Evolutionary conservation across 75 land plant species (phyloP).

Genomic region (Adiantum capillusveneris): DNA sequence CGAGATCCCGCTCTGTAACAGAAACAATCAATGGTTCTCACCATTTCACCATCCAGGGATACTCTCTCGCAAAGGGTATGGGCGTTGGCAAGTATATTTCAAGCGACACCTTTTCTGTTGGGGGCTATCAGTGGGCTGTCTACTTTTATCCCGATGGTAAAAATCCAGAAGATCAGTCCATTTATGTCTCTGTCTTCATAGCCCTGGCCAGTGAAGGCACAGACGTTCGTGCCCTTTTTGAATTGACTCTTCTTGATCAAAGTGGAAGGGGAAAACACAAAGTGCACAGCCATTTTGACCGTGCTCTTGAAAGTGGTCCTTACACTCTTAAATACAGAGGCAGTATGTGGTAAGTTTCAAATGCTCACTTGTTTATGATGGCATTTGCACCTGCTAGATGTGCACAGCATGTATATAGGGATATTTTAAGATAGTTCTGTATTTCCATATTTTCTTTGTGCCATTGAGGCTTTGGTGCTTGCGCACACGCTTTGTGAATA

Average conservation of each 20-base stretch:
- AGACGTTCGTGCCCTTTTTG: slow-evolving; percentile 51
- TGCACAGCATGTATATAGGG: too few species aligned
- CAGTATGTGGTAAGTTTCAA: slow-evolving; percentile 35
- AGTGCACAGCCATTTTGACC: slow-evolving; percentile 52
- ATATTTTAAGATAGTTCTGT: too few species aligned
- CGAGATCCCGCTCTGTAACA: slow-evolving; percentile 45
- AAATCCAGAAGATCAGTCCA: slow-evolving; percentile 46
- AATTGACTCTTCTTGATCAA: slow-evolving; percentile 46
- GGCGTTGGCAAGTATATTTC: slow-evolving; percentile 84
- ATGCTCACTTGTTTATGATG: too few species aligned
- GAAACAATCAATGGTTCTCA: slow-evolving; percentile 83
- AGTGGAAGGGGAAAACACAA: slow-evolving; percentile 51
- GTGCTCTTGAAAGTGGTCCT: slow-evolving; percentile 47
- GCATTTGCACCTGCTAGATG: too few species aligned
- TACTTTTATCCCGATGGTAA: slow-evolving; percentile 57
- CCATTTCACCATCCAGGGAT: slow-evolving; percentile 68
- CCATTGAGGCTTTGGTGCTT: too few species aligned
- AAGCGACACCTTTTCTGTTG: slow-evolving; percentile 53
- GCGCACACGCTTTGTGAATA: too few species aligned
- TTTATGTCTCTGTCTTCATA: slow-evolving; percentile 51
- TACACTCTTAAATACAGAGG: slow-evolving; percentile 50
- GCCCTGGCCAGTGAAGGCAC: slow-evolving; percentile 56
- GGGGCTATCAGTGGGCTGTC: slow-evolving; percentile 50
- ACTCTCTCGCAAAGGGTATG: slow-evolving; percentile 67
- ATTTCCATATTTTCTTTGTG: too few species aligned